Conservation (phyloP, 202 grass and related monocot species). For the Digitaria exilis region DNA sequence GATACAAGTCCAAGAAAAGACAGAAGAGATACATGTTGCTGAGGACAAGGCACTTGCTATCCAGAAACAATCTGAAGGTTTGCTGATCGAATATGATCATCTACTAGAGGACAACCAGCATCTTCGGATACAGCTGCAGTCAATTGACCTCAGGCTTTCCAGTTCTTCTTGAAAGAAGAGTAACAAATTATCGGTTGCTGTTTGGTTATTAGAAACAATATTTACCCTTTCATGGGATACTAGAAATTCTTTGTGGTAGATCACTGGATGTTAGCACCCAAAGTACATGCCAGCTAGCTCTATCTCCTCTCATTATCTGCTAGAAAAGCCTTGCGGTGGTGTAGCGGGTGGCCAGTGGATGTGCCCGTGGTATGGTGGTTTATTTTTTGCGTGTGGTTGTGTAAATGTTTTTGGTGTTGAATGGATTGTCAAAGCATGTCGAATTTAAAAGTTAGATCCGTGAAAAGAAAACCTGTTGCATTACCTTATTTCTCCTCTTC, state of each 20-base stretch:
- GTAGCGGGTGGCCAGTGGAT: no score
- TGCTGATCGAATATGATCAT: constrained; percentile 73
- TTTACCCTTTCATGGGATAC: constrained; percentile 3
- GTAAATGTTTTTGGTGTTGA: no score
- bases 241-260: constrained; percentile 14
- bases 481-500: no score
- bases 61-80: constrained; percentile 73
- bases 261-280: neutral
- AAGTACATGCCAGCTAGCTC: constrained; percentile 17
- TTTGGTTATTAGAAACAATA: no score
- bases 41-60: constrained; percentile 55
- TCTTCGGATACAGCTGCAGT: constrained; percentile 63
- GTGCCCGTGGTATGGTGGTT: no score
- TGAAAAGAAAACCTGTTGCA: no score
- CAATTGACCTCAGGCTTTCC: constrained; percentile 58
- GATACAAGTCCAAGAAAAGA: constrained; percentile 63
- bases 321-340: no score
- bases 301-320: neutral
- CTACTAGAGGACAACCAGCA: constrained; percentile 82
- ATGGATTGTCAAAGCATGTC: no score
- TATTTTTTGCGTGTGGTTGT: no score
- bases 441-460: no score
- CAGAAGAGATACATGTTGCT: constrained; percentile 50
- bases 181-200: no score
- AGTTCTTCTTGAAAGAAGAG: constrained; percentile 56